Conservation (phyloP, 371 early-diverging fungal genomes). For the Mortierella sp. region DNA sequence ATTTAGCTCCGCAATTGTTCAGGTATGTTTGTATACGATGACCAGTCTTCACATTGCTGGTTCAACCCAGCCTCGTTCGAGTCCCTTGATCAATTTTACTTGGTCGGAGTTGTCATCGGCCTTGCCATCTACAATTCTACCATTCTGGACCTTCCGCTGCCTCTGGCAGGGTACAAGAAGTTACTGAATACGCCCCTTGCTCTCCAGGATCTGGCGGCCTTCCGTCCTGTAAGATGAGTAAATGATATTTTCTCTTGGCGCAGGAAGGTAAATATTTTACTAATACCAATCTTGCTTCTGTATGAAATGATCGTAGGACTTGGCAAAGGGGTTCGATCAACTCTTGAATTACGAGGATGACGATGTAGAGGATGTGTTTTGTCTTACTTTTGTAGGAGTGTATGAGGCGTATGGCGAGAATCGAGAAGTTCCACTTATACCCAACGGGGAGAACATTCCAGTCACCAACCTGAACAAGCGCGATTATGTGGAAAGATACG, state of each 20-base stretch:
- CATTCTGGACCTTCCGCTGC: conserved; percentile 91
- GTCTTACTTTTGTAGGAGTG: conserved; percentile 85
- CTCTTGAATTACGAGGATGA: conserved; percentile 85
- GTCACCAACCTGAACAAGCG: conserved; percentile 82
- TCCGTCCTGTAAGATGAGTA: conserved; percentile 61
- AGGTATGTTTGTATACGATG: conserved; percentile 80
- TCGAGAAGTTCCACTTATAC: conserved; percentile 76
- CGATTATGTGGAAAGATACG: conserved; percentile 88
- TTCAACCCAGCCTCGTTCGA: conserved; percentile 92
- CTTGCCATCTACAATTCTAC: conserved; percentile 95
- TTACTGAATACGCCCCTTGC: conserved; percentile 77
- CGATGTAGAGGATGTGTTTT: conserved; percentile 89
- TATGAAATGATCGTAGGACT: conserved; percentile 50
- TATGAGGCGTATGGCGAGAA: conserved; percentile 85
- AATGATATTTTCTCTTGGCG: neutral
- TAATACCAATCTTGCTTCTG: neutral
- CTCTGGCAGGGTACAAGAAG: conserved; percentile 94
- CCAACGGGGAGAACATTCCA: conserved; percentile 76
- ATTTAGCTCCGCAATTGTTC: neutral
- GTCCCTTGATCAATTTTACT: conserved; percentile 88
- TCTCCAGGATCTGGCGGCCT: conserved; percentile 68
- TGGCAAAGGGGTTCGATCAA: conserved; percentile 87
- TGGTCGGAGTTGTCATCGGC: conserved; percentile 94
- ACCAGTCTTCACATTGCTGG: conserved; percentile 89
- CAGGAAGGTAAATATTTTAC: neutral